Base-by-base conservation (phyloP, 106 monocot genomes). In the Allium cepa region DNA sequence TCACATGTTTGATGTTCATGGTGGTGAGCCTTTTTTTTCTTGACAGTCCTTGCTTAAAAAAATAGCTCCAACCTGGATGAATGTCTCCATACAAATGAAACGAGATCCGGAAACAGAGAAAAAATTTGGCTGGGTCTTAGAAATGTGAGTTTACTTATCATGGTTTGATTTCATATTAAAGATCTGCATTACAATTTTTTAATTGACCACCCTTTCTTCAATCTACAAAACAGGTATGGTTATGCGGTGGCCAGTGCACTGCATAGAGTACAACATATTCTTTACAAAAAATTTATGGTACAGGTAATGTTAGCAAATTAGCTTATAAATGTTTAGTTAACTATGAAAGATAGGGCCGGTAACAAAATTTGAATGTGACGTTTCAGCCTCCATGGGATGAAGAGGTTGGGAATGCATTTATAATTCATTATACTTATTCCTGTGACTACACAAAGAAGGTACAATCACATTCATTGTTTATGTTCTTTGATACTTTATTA, bases 11-110 rank as follows among this genome's bases (percentile, higher is more conserved):
- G 16, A 56, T 16, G 16, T 56, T 56, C 16, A 56, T 56, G 4
- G 14, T 4, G 56, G 8, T 56, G 11, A 16, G 56, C 7, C 16
- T 56, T 13, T 56, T 56, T 36, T 36, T 36, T 36, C 4, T 56
- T 59, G 8, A 53, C 87, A 94, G 94, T 74, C 85, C 15, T 82
- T 81, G 66, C 71, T 95, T 27, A 83, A 90, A 78, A 87, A 88
- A 70, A 95, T 95, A 67, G 94, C 94, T 74, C 94, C 94, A 46
- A 91, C 91, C 11, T 95, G 91, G 91, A 91, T 95, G 95, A 95
- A 95, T 53, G 70, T 95, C 22, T 95, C 95, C 10, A 56, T 95
- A 56, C 83, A 73, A 76, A 91, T 95, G 94, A 91, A 95, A 78
- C 79, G 85, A 17, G 94, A 91, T 67, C 80, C 76, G 36, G 88